A percentile compares a stretch with the other conserved stretches of the same genome.
These are phyloP conservation scores for Eutypella sp. DNA, from an alignment of 2,329 filamentous ascomycete genomes.

Conservation along the genomic window DNA sequence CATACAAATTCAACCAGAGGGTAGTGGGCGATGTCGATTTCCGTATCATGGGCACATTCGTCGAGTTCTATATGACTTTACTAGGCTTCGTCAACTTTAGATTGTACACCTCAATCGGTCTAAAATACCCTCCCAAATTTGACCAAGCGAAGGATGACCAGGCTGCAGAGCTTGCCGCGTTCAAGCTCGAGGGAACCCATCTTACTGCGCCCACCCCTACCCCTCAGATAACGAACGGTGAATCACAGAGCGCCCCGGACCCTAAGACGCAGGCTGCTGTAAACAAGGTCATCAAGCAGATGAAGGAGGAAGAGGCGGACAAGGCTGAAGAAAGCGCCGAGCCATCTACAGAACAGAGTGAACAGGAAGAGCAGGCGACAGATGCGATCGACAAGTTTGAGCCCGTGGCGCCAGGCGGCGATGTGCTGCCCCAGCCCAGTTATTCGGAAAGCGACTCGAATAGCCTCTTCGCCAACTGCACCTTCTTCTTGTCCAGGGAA, in stretches of 20 bases:
- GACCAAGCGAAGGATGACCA: constrained; percentile 81
- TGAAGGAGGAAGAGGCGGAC: constrained; percentile 55
- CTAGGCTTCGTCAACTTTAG: constrained; percentile 95
- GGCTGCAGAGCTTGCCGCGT: constrained; percentile 84
- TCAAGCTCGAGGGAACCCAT: constrained; percentile 77
- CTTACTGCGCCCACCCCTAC: constrained; percentile 49
- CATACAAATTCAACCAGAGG: constrained; percentile 95
- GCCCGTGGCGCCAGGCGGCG: constrained; percentile 75
- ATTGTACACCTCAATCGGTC: constrained; percentile 82
- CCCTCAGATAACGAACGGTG: constrained; percentile 47
- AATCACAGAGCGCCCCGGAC: constrained; percentile 50
- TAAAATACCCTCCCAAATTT: constrained; percentile 96
- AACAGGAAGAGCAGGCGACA: constrained; percentile 44
- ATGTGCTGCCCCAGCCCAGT: constrained; percentile 76
- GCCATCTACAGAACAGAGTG: constrained; percentile 37
- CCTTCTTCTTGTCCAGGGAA: constrained; percentile 90
- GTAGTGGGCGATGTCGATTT: constrained; percentile 95
- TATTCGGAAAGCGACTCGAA: constrained; percentile 61
- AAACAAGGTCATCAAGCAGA: constrained; percentile 63
- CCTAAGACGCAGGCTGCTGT: constrained; percentile 62
- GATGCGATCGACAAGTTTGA: constrained; percentile 88
- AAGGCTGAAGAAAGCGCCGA: constrained; percentile 38
- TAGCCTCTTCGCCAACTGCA: constrained; percentile 81
- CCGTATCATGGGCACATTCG: constrained; percentile 97
- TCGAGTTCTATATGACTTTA: constrained; percentile 97